phyloP scores from a whole-genome alignment of 129 eudicot species.

The Chrysanthemum makinoi region DNA sequence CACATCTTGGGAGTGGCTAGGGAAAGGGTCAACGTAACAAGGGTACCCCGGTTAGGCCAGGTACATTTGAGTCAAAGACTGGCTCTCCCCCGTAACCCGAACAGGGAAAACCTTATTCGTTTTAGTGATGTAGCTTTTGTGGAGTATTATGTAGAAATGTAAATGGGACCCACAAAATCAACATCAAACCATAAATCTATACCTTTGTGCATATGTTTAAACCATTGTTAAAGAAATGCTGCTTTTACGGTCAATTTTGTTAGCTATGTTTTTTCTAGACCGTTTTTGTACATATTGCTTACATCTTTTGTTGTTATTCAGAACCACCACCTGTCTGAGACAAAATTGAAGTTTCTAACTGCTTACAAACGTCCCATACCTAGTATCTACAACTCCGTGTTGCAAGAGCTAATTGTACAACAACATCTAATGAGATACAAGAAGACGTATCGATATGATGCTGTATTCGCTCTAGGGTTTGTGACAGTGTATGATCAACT shows the following conservation, averaged over 20 bases:
- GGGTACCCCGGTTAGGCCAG: too few relatives aligned
- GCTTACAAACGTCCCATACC: conserved; percentile 92
- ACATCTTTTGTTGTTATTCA: background rate
- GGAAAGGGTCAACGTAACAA: too few relatives aligned
- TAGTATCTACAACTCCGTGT: conserved; percentile 83
- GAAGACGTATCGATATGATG: conserved; percentile 68
- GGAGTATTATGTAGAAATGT: background rate
- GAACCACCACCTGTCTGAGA: conserved; percentile 63
- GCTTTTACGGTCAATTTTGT: background rate
- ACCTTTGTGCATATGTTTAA: too few relatives aligned
- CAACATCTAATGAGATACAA: conserved; percentile 91
- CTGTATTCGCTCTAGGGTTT: conserved; percentile 90
- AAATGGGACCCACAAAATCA: background rate
- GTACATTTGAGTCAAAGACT: too few relatives aligned
- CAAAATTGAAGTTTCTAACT: conserved; percentile 72
- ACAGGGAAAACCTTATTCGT: too few relatives aligned
- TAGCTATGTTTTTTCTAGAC: background rate
- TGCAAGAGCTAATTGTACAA: conserved; percentile 84
- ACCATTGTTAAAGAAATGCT: too few relatives aligned
- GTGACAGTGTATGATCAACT: conserved; percentile 95
- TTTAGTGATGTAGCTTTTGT: too few relatives aligned
- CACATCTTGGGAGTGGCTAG: too few relatives aligned
- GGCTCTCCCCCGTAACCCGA: too few relatives aligned
- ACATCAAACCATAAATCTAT: background rate
- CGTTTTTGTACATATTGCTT: background rate